phyloP scores from a whole-genome alignment of 2,329 filamentous ascomycete species.

The Plenodomus lindquistii region DNA sequence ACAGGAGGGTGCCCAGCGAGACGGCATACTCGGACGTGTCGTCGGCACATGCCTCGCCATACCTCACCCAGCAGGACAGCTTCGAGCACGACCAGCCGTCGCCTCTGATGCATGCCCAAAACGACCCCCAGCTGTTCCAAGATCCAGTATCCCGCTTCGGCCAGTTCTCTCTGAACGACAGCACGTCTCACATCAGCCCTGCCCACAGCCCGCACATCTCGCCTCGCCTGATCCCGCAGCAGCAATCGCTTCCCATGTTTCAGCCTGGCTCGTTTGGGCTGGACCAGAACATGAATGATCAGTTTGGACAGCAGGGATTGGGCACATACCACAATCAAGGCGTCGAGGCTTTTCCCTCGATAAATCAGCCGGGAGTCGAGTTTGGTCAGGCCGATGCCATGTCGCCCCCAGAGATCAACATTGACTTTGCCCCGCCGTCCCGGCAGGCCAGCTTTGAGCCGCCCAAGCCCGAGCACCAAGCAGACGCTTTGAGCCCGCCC shows the following conservation, averaged over 20 bases:
- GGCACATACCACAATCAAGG: conserved; percentile 56
- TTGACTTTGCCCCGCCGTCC: conserved; percentile 83
- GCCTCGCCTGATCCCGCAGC: conserved; percentile 69
- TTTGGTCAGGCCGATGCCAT: conserved; percentile 73
- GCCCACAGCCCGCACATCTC: conserved; percentile 73
- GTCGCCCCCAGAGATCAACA: conserved; percentile 92
- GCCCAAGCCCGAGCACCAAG: conserved; percentile 63
- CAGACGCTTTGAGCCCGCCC: conserved; percentile 83
- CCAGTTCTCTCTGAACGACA: conserved; percentile 70
- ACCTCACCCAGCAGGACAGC: conserved; percentile 73
- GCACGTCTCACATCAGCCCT: conserved; percentile 57
- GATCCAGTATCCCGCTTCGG: conserved; percentile 74
- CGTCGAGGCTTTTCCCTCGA: conserved; percentile 55
- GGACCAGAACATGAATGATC: conserved; percentile 51
- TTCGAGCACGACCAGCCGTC: conserved; percentile 81
- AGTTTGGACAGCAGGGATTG: conserved; percentile 52
- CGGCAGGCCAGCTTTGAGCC: conserved; percentile 68
- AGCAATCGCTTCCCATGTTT: conserved; percentile 57
- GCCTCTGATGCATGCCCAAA: conserved; percentile 73
- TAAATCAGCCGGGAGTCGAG: conserved; percentile 58
- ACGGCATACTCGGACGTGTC: conserved; percentile 79
- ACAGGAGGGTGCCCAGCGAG: conserved; percentile 85
- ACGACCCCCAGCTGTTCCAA: conserved; percentile 73
- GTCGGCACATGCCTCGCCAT: conserved; percentile 82
- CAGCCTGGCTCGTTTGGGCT: conserved; percentile 53